Conservation (phyloP, 1,284 basidiomycete genomes). For the Caloboletus firmus region DNA sequence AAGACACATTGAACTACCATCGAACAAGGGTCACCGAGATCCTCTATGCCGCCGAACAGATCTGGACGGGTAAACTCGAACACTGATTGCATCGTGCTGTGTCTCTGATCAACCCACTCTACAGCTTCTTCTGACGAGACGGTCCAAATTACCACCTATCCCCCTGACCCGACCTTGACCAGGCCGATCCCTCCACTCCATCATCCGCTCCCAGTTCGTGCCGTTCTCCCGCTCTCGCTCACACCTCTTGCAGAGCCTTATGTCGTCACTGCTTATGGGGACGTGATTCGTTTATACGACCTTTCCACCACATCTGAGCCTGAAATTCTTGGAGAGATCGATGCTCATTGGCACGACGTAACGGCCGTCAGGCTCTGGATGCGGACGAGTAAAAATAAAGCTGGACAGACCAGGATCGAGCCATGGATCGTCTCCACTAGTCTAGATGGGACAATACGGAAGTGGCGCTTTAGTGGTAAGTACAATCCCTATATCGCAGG, state of each 20-base stretch:
- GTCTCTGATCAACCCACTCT: conserved; percentile 1
- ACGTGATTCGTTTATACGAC: conserved; percentile 75
- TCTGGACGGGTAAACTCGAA: conserved; percentile 77
- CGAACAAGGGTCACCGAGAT: conserved; percentile 82
- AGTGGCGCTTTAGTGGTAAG: conserved; percentile 76
- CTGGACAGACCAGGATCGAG: conserved; percentile 51
- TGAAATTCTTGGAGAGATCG: conserved; percentile 65
- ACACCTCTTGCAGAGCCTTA: conserved; percentile 65
- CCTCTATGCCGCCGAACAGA: conserved; percentile 57
- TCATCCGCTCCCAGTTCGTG: conserved; percentile 69
- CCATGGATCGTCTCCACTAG: conserved; percentile 81
- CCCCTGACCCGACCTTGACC: conserved; percentile 20
- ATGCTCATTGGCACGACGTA: conserved; percentile 88
- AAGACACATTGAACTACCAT: conserved; percentile 66
- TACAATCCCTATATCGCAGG: conserved; percentile 8
- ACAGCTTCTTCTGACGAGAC: conserved; percentile 87
- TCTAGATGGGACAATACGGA: conserved; percentile 82
- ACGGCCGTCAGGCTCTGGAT: conserved; percentile 73
- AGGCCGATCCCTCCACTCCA: conserved; percentile 51
- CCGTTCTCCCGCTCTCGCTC: conserved; percentile 66
- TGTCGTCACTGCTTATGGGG: conserved; percentile 79
- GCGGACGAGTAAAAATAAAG: conserved; percentile 44
- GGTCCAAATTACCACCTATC: conserved; percentile 56
- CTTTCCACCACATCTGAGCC: conserved; percentile 61
- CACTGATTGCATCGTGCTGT: background rate